Percentiles rank a stretch among this genome's conserved stretches.
Evolutionary conservation across 148 eudicot species (phyloP).

Genomic region (Rhododendron molle): DNA sequence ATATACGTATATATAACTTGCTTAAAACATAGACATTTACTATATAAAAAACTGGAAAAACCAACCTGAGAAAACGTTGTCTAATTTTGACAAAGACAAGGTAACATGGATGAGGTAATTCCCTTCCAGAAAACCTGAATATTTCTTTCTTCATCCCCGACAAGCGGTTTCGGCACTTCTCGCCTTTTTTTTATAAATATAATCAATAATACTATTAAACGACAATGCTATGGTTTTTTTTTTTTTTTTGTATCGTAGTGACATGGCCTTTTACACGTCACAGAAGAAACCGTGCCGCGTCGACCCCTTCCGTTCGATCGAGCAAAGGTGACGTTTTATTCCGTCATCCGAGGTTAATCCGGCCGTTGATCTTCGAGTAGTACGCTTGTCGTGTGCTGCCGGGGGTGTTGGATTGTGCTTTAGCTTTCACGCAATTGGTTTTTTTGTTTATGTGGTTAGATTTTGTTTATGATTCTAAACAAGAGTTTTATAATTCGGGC

Average conservation of each 20-base stretch:
- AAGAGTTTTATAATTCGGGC: not conserved
- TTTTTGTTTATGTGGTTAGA: not conserved
- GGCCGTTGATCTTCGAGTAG: not conserved
- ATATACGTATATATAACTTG: not conserved
- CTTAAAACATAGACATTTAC: not conserved
- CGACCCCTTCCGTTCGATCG: not conserved
- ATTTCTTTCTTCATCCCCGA: not conserved
- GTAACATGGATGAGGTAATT: conserved; percentile 4
- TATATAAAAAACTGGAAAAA: not conserved
- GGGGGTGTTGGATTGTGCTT: not conserved
- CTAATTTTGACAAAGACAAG: not conserved
- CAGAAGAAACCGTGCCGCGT: not conserved
- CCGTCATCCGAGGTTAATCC: not conserved
- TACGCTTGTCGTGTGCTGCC: not conserved
- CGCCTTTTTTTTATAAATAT: not conserved
- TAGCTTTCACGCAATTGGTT: not conserved
- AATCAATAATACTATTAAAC: not conserved
- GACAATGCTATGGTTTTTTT: not conserved
- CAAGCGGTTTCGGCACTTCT: conserved; percentile 4
- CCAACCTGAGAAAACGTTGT: not conserved
- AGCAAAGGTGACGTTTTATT: not conserved
- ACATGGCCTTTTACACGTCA: not conserved
- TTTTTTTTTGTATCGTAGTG: not conserved
- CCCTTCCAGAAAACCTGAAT: not conserved
- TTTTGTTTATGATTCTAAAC: not conserved